phyloP scores from a whole-genome alignment of 305 asterid species.

The Fraxinus ornus region DNA sequence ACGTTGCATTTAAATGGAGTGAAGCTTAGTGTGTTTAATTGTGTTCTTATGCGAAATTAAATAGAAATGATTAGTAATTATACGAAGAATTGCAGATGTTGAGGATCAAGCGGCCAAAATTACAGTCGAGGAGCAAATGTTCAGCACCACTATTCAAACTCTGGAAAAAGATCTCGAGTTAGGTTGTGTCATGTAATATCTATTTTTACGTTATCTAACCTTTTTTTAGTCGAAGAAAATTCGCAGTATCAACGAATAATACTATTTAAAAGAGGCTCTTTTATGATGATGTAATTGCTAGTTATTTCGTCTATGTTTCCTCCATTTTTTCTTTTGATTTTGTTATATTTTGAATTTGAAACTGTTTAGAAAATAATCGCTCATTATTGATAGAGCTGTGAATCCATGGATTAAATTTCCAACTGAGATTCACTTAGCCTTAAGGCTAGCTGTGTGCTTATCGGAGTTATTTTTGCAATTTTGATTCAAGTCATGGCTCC shows the following conservation, averaged over 20 bases:
- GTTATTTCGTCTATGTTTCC: neutral
- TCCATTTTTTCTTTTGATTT: neutral
- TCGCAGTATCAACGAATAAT: neutral
- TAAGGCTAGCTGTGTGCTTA: neutral
- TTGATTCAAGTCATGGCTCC: constrained; percentile 3
- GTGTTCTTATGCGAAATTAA: neutral
- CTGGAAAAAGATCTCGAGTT: constrained; percentile 58
- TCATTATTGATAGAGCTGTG: neutral
- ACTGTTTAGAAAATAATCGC: neutral
- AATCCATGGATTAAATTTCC: neutral
- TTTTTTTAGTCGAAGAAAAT: neutral
- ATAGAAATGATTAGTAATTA: neutral
- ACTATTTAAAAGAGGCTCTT: neutral
- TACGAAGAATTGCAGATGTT: constrained; percentile 58
- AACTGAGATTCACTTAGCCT: neutral
- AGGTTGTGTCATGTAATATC: neutral
- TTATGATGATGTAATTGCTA: neutral
- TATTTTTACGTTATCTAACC: neutral
- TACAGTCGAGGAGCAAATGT: constrained; percentile 82
- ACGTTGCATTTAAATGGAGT: neutral
- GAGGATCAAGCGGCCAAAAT: constrained; percentile 85
- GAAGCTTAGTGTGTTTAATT: neutral
- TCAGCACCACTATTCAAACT: constrained; percentile 51
- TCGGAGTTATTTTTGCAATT: neutral
- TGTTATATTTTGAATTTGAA: neutral